Evolutionary conservation across 768 basidiomycete genomes (phyloP), one percentile per base, ranked within the genome.

Genomic region (Kwoniella shandongensis): DNA sequence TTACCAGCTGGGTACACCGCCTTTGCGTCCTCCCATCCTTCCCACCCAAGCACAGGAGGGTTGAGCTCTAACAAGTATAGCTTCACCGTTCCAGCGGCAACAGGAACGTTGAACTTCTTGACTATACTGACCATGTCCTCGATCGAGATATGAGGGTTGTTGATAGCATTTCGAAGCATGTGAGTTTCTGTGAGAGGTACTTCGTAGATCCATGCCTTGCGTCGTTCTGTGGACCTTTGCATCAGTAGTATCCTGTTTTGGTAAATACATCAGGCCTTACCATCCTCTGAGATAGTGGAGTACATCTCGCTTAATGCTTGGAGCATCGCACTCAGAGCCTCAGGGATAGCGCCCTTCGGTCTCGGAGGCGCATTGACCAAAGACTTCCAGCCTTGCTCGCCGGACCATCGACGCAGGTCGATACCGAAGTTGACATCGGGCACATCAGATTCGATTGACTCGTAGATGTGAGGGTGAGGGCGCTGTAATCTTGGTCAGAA

Each of bases 181-280:
- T 98, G 93, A 15, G 88, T 83, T 23, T 85, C 84, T 1, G 84
- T 80, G 5, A 98, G 81, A 1, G 92, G 91, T 3, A 80, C 79
- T 66, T 97, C 91, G 76, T 96, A 98, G 51, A 97, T 89, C 93
- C 93, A 97, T 3, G 86, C 79, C 79, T 87, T 91, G 57, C 93
- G 85, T 72, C 84, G 87, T 74, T 93, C 92, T 86, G 70, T 3
- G 32, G 46, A n/a, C 26, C 15, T 3, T 38, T 23, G 8, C n/a
- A 26, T 40, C n/a, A 38, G 46, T 15, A 26, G 18, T 7, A 17
- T 26, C 44, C 44, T n/a, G 44, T 22, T 44, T 10, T 23, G 35
- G 10, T 17, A 20, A 26, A 15, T 18, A 7, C 11, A 23, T 10
- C 18, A 3, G 18, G 20, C 76, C 83, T 70, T 55, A 88, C 88